Base-by-base conservation (phyloP, 2,329 filamentous ascomycete genomes). In the Botrytis paeoniae region DNA sequence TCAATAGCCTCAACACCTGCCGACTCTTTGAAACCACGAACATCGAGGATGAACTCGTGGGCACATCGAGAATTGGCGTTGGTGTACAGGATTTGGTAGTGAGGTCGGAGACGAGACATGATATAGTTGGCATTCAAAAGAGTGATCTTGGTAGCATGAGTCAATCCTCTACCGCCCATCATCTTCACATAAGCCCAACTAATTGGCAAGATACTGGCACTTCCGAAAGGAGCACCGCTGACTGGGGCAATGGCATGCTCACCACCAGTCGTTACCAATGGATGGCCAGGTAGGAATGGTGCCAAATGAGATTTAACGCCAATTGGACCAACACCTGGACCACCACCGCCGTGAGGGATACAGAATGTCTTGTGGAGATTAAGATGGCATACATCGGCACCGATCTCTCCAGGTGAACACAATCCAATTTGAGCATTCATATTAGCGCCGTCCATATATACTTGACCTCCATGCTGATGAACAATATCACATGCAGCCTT, bases 311-410 rank as follows among this genome's bases (percentile, higher is more conserved):
- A 84, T 81, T 95, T 96, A 72, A 97, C 95, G 80, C 94, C 95
- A 77, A 98, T 97, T 70, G 95, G 95, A 3, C 95, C 95, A 54
- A 98, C 93, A 79, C 95, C 95, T 16, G 95, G 95, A 25, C 95
- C 95, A 76, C 95, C 95, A 76, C 95, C 95, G 72, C 95, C 95
- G 83, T 98, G 95, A 64, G 95, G 95, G 79, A 98, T 98, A 82
- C 95, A 98, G 86, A 98, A 98, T 4, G 95, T 98, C 88, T 98
- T 98, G 89, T 98, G 95, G 60, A 98, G 88, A 83, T 98, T 98
- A 74, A 98, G 86, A 85, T 98, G 95, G 87, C 95, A 98, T 57
- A 98, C 95, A 81, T 98, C 95, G 43, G 95, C 95, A 32, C 95
- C 95, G 77, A 98, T 97, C 82, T 97, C 94, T 57, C 95, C 95